Percentiles rank a stretch among this genome's conserved stretches.
These are phyloP conservation scores for Rhododendron kiyosumense DNA, from an alignment of 148 eudicot species.

Conservation along the genomic window DNA sequence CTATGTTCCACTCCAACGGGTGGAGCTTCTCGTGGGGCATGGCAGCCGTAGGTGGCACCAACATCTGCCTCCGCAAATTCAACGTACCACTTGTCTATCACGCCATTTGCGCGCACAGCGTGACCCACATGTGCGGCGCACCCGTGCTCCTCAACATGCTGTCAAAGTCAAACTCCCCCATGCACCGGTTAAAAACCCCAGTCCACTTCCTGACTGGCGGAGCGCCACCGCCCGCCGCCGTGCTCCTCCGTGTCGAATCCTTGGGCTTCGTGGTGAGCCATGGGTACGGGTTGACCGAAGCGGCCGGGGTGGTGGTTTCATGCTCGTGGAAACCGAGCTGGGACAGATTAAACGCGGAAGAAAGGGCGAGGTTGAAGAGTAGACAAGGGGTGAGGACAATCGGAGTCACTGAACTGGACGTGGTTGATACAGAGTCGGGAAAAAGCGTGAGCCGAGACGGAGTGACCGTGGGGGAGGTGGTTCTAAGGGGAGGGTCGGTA, in stretches of 20 bases:
- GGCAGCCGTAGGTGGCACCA: constrained; percentile 60
- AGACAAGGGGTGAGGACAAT: constrained; percentile 52
- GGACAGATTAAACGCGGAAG: constrained; percentile 24
- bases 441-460: constrained; percentile 43
- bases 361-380: constrained; percentile 34
- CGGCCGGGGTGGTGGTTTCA: constrained; percentile 30
- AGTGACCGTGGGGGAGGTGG: constrained; percentile 42
- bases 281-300: constrained; percentile 42
- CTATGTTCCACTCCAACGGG: constrained; percentile 63
- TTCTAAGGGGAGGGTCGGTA: constrained; percentile 40
- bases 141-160: constrained; percentile 66
- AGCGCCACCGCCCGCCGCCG: constrained; percentile 40
- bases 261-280: constrained; percentile 39
- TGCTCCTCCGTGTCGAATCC: constrained; percentile 26
- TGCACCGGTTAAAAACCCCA: neutral
- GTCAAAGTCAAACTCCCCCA: constrained; percentile 8
- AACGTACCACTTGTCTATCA: constrained; percentile 31
- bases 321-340: constrained; percentile 41
- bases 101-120: constrained; percentile 26
- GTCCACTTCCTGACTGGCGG: constrained; percentile 39
- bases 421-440: constrained; percentile 43
- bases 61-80: constrained; percentile 42
- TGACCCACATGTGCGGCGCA: constrained; percentile 77
- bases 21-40: constrained; percentile 63
- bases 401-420: constrained; percentile 29